Conservation (phyloP, 768 basidiomycete species). For the Trametes cinnabarina region DNA sequence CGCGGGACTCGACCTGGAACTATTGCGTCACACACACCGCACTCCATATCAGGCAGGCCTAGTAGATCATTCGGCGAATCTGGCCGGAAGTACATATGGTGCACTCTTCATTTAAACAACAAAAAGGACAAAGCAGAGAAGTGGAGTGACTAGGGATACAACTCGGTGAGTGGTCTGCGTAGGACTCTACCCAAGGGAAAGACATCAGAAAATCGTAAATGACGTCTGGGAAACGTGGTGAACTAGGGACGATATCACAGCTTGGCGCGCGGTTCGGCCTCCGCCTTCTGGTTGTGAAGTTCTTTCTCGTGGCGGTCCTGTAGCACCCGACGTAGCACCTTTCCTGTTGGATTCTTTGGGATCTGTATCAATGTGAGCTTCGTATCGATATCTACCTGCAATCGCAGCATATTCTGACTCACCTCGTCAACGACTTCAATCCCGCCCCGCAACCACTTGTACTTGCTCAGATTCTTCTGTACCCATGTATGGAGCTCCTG, state of each 20-base stretch:
- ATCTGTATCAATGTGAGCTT: slow-evolving; percentile 41
- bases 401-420: slow-evolving; percentile 15
- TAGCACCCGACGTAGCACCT: slow-evolving; percentile 60
- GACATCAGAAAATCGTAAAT: background rate
- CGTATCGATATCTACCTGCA: background rate
- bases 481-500: slow-evolving; percentile 60
- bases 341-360: slow-evolving; percentile 74
- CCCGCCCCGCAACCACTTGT: slow-evolving; percentile 77
- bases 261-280: slow-evolving; percentile 7
- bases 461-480: slow-evolving; percentile 61
- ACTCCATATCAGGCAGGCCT: slow-evolving; percentile 6
- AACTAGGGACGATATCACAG: slow-evolving; percentile 1
- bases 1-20: background rate
- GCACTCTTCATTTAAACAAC: background rate
- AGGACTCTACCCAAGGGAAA: background rate
- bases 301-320: slow-evolving; percentile 54
- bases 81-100: background rate
- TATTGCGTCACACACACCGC: slow-evolving; percentile 12
- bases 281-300: background rate
- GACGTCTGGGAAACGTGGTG: background rate
- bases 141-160: background rate
- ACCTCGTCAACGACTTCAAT: slow-evolving; percentile 65
- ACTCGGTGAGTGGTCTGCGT: background rate
- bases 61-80: background rate
- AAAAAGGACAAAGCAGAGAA: too few relatives aligned